phyloP scores from a whole-genome alignment of 2,329 filamentous ascomycete species.

The Parascedosporium putredinis region DNA sequence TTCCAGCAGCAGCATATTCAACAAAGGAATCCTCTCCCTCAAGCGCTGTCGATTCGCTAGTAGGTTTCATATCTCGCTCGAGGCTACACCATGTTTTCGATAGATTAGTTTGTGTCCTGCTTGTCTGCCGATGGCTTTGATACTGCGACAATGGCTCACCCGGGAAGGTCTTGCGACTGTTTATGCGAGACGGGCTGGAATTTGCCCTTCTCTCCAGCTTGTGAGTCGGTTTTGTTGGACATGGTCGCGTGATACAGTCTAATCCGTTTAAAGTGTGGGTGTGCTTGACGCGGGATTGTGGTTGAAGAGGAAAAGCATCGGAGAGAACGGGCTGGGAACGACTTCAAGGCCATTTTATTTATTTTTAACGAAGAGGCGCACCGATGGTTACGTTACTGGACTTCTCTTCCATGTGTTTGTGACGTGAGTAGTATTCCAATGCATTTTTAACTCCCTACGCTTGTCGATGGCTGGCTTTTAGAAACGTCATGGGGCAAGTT shows the following conservation, averaged over 20 bases:
- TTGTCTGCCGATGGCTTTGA: neutral
- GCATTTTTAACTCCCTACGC: too few relatives aligned
- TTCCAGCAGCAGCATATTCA: constrained; percentile 33
- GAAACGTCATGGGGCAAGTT: too few relatives aligned
- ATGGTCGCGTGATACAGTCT: neutral
- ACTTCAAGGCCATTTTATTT: too few relatives aligned
- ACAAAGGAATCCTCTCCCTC: constrained; percentile 26
- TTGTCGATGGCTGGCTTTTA: too few relatives aligned
- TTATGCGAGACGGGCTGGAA: constrained; percentile 24
- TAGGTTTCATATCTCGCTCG: constrained; percentile 27
- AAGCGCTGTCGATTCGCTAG: constrained; percentile 28
- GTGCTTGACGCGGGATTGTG: neutral
- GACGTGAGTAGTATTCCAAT: too few relatives aligned
- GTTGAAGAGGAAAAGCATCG: neutral
- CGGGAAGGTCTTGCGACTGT: constrained; percentile 27
- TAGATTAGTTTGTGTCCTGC: neutral
- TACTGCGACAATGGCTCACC: constrained; percentile 17
- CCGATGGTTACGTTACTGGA: too few relatives aligned
- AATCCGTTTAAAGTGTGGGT: neutral
- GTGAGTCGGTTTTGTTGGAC: neutral
- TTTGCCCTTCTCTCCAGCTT: constrained; percentile 16
- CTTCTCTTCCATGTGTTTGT: too few relatives aligned
- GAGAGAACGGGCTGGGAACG: neutral
- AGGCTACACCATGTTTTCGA: constrained; percentile 13
- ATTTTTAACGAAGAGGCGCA: too few relatives aligned